Percentiles rank a stretch among this genome's conserved stretches.
These are phyloP conservation scores for Cardamine occulta DNA, from an alignment of 345 rosid genomes.

Conservation along the genomic window DNA sequence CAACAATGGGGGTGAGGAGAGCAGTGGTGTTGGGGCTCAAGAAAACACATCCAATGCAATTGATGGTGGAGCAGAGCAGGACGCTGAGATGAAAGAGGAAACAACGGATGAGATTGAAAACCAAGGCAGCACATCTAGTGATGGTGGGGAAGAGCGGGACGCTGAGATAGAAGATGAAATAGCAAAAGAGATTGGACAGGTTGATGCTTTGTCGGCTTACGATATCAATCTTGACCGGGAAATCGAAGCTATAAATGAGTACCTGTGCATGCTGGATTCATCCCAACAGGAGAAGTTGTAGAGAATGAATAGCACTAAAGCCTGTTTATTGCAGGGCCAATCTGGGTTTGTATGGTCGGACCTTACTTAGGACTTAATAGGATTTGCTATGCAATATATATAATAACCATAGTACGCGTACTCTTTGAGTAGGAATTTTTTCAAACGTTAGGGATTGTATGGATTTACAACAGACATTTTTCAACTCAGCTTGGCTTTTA, in stretches of 20 bases:
- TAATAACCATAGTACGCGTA: not conserved
- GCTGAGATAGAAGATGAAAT: constrained; percentile 76
- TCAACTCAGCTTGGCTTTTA: not conserved
- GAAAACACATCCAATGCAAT: constrained; percentile 29
- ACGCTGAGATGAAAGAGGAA: constrained; percentile 76
- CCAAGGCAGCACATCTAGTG: constrained; percentile 25
- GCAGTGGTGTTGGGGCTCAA: not conserved
- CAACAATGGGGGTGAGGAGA: not conserved
- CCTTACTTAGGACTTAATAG: not conserved
- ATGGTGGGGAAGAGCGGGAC: constrained; percentile 55
- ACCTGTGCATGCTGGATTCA: constrained; percentile 61
- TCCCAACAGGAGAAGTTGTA: constrained; percentile 27
- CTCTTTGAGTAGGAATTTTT: not conserved
- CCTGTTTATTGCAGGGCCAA: constrained; percentile 2
- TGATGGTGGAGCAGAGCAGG: constrained; percentile 48
- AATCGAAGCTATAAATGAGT: constrained; percentile 76
- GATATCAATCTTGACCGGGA: constrained; percentile 72
- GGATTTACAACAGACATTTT: not conserved
- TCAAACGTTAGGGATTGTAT: not conserved
- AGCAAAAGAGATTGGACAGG: constrained; percentile 56
- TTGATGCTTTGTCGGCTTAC: constrained; percentile 70
- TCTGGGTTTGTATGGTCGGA: constrained; percentile 21
- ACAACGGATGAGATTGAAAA: constrained; percentile 50
- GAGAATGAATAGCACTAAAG: constrained; percentile 11
- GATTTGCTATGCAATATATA: constrained; percentile 8